Base-by-base conservation (phyloP, 177 flowering plant genomes). In the Telopea speciosissima region DNA sequence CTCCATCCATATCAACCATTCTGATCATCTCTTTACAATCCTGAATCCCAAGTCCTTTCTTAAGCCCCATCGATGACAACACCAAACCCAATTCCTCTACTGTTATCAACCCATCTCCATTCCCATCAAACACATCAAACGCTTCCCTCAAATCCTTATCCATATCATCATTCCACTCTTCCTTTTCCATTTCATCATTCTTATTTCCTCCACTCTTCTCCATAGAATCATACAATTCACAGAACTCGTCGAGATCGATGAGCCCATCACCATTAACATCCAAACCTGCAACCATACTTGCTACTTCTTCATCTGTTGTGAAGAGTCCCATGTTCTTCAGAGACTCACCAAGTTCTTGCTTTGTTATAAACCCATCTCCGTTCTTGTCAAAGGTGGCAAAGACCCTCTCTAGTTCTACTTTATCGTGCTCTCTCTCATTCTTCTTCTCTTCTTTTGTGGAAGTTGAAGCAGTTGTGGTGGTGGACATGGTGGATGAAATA, bases 351-450 rank as follows among this genome's bases (percentile, higher is more conserved):
- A 92, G 79, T 83, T 92, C 97, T 64, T 84, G 71, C 83, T 80
- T 86, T 9, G 96, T 88, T 74, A 92, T 87, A 70, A 74, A 85
- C 9, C 97, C 96, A 63, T 92, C 95, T 1, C 88, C 85, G 73
- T 92, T 85, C 79, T 82, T 89, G 79, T 91, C 98, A 73, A 92
- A 92, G 5, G 90, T 88, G 13, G 87, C 76, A 62, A 92, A 92
- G 0, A 89, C 86, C 69, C 73, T 79, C 70, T 74, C 76, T 8
- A 89, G 73, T 10, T 76, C 11, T 33, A n/a, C n/a, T n/a, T n/a
- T n/a, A n/a, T n/a, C n/a, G n/a, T n/a, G n/a, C n/a, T n/a, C n/a
- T n/a, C n/a, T 71, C 67, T 70, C 31, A 23, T 26, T 58, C 68
- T 66, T 26, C 2, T 28, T 28, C 31, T 28, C 31, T 28, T 28